Evolutionary conservation across 2,329 filamentous ascomycete genomes (phyloP), one percentile per base, ranked within the genome.

Genomic region (Pseudogymnoascus sp.): DNA sequence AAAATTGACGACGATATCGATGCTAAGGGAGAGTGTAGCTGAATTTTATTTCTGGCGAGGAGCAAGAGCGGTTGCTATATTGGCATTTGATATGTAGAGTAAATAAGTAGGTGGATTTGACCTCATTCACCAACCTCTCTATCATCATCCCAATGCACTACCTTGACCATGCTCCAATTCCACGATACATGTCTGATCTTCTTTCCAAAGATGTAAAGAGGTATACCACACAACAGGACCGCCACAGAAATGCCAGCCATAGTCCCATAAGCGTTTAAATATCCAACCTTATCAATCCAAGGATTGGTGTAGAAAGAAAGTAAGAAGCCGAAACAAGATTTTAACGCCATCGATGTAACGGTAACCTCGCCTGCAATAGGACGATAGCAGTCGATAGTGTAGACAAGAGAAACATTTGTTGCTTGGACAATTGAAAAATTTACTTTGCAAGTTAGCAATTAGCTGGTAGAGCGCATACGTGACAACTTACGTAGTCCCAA

Each of bases 271-370:
- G 82, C 78, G 37, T 77, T 73, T 11, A 74, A 65, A 67, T 85
- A 85, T 0, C 83, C 84, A 0, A 72, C 72, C 63, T 75, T 31
- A 5, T 75, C 72, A 38, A 86, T 78, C 83, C 83, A 86, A 0
- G 81, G 78, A 68, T 86, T 86, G 1, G 82, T 85, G 69, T 85
- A 85, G 69, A 86, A 86, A 0, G 79, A 82, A 1, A 86, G 75
- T 0, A 85, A 73, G 69, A 86, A 86, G 4, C 82, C 83, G 68
- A 86, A 84, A 6, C 79, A 70, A 14, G 81, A 80, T 72, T 85
- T 84, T 69, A 85, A 85, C 0, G 77, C 81, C 65, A 83, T 74
- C 25, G 82, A 77, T 0, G 82, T 77, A 18, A 86, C 73, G 0
- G 79, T 79, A 10, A 83, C 74, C 69, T 86, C 84, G 6, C 82